Conservation (phyloP, 1,284 basidiomycete genomes). For the Schizophyllum commune region DNA sequence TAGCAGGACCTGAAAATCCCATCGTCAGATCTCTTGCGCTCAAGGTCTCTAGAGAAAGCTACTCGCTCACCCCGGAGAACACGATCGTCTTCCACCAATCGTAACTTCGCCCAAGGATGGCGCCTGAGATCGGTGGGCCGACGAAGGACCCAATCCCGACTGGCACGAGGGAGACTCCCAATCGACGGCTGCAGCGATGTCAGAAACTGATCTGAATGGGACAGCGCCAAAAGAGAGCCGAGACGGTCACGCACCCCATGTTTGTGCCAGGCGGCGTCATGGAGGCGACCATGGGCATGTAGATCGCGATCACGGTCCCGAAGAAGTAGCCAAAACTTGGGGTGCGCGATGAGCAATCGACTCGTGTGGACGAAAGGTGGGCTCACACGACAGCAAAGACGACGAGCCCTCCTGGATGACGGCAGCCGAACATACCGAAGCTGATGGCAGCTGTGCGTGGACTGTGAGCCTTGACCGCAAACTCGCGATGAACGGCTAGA, state of each 20-base stretch:
- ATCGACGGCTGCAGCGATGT: slow-evolving; percentile 1
- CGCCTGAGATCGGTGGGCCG: slow-evolving; percentile 6
- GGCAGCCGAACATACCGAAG: slow-evolving; percentile 18
- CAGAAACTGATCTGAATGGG: too few species aligned
- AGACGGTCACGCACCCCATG: slow-evolving; percentile 8
- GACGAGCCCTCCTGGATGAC: slow-evolving; percentile 16
- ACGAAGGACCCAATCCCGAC: slow-evolving; percentile 6
- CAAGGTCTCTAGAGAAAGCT: neutral
- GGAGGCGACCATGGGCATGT: slow-evolving; percentile 10
- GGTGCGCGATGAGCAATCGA: neutral
- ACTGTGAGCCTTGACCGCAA: neutral
- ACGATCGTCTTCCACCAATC: slow-evolving; percentile 8
- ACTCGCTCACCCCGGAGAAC: slow-evolving; percentile 3
- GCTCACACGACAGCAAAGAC: slow-evolving; percentile 17
- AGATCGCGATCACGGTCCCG: slow-evolving; percentile 13
- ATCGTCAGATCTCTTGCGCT: neutral
- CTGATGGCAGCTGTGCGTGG: slow-evolving; percentile 11
- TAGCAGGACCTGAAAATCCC: neutral
- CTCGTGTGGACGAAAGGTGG: neutral
- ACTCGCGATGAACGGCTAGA: too few species aligned
- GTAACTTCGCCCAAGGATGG: slow-evolving; percentile 3
- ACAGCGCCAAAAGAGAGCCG: too few species aligned
- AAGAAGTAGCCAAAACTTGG: slow-evolving; percentile 19
- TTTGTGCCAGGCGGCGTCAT: slow-evolving; percentile 10
- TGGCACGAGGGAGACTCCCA: slow-evolving; percentile 7